Evolutionary conservation across 768 basidiomycete genomes (phyloP).

Genomic region (Tylopilus balloui): DNA sequence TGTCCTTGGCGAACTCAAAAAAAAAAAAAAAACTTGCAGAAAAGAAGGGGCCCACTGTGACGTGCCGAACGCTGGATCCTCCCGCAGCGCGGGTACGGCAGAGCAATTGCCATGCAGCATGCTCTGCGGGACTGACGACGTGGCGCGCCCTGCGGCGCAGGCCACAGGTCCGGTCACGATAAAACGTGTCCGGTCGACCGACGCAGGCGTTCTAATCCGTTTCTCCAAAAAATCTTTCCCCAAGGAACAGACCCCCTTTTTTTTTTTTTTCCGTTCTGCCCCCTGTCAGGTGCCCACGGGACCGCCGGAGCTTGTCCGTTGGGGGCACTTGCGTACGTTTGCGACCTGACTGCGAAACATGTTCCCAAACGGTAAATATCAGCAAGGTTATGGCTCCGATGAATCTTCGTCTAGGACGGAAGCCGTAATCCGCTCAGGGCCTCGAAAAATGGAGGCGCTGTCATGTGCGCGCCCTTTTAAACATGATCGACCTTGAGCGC

Average conservation of each 20-base stretch:
- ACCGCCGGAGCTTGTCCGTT: slow-evolving; percentile 11
- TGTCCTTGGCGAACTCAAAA: slow-evolving; percentile 2
- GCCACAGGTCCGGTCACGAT: not conserved
- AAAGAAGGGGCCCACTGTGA: not conserved
- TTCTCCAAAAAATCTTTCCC: not conserved
- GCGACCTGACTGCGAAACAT: no score
- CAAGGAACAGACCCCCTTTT: not conserved
- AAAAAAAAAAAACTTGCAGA: not conserved
- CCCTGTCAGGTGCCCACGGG: not conserved
- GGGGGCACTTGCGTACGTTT: not conserved
- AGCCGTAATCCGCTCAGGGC: slow-evolving; percentile 1
- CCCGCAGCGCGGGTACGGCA: not conserved
- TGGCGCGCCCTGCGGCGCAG: slow-evolving; percentile 4
- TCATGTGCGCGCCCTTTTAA: slow-evolving; percentile 9
- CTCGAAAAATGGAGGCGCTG: slow-evolving; percentile 18
- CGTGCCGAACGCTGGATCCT: not conserved
- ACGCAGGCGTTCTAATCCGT: slow-evolving; percentile 5
- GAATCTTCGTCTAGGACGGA: not conserved
- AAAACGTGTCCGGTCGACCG: slow-evolving; percentile 15
- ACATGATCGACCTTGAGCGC: slow-evolving; percentile 23
- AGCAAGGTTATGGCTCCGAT: slow-evolving; percentile 10
- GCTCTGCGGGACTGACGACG: slow-evolving; percentile 7
- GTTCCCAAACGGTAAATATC: not conserved
- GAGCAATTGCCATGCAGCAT: not conserved
- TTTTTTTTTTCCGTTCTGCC: not conserved